These are phyloP conservation scores for Tranzscheliella williamsii DNA, from an alignment of 1,284 basidiomycete genomes.

Conservation along the genomic window DNA sequence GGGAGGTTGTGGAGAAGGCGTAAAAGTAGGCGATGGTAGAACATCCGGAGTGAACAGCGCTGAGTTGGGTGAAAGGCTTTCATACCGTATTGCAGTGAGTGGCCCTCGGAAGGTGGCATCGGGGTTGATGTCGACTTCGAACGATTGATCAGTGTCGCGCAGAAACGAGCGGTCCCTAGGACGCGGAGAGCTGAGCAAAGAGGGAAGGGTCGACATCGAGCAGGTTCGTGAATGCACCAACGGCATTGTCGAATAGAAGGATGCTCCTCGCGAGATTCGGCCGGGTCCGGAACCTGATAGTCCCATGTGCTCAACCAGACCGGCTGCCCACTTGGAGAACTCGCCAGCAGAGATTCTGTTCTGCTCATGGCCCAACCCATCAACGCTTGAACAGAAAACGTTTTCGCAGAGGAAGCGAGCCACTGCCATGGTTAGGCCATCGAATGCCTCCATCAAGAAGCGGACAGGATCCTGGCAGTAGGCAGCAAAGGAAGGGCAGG, in stretches of 20 bases:
- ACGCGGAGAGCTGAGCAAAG: conserved; percentile 35
- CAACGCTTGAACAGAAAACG: conserved; percentile 80
- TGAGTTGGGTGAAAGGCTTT: conserved; percentile 25
- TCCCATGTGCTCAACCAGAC: conserved; percentile 69
- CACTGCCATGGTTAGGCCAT: conserved; percentile 84
- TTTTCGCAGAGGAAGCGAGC: conserved; percentile 81
- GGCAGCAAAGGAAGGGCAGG: conserved; percentile 77
- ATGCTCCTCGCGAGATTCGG: conserved; percentile 36
- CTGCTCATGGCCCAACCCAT: conserved; percentile 60
- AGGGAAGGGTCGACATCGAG: conserved; percentile 32
- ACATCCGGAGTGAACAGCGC: conserved; percentile 35
- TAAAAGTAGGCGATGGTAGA: conserved; percentile 36
- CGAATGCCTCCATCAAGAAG: conserved; percentile 87
- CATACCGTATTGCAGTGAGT: conserved; percentile 9
- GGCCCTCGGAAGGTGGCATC: conserved; percentile 15
- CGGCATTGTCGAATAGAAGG: conserved; percentile 33
- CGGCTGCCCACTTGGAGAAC: conserved; percentile 82
- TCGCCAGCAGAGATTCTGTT: conserved; percentile 75
- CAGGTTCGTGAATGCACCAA: conserved; percentile 39
- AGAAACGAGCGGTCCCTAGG: conserved; percentile 16
- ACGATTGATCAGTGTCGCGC: conserved; percentile 16
- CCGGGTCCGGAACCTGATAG: conserved; percentile 13
- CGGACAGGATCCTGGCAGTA: conserved; percentile 78
- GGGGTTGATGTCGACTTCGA: conserved; percentile 14
- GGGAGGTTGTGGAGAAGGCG: conserved; percentile 24